Evolutionary conservation across 2,329 filamentous ascomycete species (phyloP).

Genomic region (Alternaria solani): DNA sequence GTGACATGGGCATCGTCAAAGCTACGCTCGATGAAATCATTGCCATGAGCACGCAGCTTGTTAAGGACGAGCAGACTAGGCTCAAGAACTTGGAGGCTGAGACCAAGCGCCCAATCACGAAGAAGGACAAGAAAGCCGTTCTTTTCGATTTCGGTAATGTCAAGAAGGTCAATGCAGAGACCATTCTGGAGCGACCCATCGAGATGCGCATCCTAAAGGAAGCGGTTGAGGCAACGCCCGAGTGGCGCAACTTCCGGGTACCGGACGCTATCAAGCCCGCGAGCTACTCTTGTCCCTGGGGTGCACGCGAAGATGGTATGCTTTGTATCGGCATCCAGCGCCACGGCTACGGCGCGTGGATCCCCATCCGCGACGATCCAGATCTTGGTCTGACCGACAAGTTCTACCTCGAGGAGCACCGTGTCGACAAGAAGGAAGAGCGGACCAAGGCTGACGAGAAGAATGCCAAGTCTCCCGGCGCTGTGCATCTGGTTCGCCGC

Average conservation of each 20-base stretch:
- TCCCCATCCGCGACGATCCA: conserved; percentile 88
- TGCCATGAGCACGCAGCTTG: conserved; percentile 72
- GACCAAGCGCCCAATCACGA: conserved; percentile 81
- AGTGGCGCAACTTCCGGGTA: conserved; percentile 83
- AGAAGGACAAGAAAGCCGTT: conserved; percentile 97
- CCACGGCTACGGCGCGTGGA: conserved; percentile 96
- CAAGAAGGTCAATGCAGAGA: conserved; percentile 95
- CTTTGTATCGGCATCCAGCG: conserved; percentile 90
- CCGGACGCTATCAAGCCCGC: conserved; percentile 91
- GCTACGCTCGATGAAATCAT: conserved; percentile 79
- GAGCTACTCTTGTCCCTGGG: conserved; percentile 91
- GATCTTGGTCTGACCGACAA: conserved; percentile 88
- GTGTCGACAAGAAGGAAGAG: conserved; percentile 97
- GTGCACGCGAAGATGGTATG: conserved; percentile 94
- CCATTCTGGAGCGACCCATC: conserved; percentile 86
- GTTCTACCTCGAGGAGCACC: conserved; percentile 95
- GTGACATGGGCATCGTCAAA: conserved; percentile 82
- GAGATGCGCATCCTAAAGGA: conserved; percentile 86
- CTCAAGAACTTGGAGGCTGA: conserved; percentile 71
- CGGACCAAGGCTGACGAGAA: conserved; percentile 76
- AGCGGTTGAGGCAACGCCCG: conserved; percentile 69
- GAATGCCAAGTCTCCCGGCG: conserved; percentile 88
- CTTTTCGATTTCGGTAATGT: conserved; percentile 93
- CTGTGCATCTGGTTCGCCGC: conserved; percentile 92
- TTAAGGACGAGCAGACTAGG: conserved; percentile 75